Evolutionary conservation across 2,329 filamentous ascomycete species (phyloP).

Genomic region (Trichoderma harzianum): DNA sequence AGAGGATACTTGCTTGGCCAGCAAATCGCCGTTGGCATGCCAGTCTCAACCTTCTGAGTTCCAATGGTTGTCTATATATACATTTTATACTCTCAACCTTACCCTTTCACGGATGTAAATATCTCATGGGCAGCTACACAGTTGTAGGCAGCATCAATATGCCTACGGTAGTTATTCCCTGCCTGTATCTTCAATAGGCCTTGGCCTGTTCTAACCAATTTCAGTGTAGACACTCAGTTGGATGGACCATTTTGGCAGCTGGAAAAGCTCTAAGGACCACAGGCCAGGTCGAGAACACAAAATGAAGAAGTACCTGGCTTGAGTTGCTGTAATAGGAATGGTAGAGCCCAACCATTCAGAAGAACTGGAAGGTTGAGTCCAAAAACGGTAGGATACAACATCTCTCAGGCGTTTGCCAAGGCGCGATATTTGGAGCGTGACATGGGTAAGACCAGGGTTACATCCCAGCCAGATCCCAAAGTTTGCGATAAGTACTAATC

Average conservation of each 20-base stretch:
- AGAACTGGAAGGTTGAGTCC: background rate
- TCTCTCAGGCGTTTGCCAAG: background rate
- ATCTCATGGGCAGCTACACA: background rate
- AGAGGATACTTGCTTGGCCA: background rate
- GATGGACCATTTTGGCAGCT: background rate
- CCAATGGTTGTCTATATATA: background rate
- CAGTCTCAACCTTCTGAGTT: background rate
- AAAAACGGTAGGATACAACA: background rate
- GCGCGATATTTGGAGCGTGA: background rate
- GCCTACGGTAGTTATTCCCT: background rate
- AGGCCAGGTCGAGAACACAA: background rate
- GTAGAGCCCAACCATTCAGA: background rate
- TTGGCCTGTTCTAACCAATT: background rate
- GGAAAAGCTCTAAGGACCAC: background rate
- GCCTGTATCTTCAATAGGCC: background rate
- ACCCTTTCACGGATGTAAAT: background rate
- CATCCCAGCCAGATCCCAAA: background rate
- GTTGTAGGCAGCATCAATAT: background rate
- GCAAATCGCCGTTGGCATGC: background rate
- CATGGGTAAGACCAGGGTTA: background rate
- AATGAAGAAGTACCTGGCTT: background rate
- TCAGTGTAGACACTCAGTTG: background rate
- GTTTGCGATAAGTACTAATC: background rate
- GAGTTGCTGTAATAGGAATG: background rate
- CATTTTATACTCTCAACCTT: background rate